phyloP scores from a whole-genome alignment of 2,329 filamentous ascomycete genomes.

The Ascochyta pisi region DNA sequence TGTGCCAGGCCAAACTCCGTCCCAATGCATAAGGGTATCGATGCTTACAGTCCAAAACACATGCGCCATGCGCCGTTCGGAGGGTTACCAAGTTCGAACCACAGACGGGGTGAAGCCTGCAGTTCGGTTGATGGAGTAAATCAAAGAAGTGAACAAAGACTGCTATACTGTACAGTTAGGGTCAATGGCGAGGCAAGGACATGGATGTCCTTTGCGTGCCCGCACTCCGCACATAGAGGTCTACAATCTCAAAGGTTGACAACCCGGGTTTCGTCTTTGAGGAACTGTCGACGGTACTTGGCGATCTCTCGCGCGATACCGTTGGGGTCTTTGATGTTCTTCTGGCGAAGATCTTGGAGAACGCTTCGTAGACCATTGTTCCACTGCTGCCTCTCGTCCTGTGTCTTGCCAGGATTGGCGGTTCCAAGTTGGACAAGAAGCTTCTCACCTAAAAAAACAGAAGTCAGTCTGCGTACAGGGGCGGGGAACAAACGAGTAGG shows the following conservation, averaged over 20 bases:
- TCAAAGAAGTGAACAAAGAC: constrained; percentile 4
- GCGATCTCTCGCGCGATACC: constrained; percentile 49
- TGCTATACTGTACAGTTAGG: constrained; percentile 16
- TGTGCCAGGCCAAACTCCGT: constrained; percentile 21
- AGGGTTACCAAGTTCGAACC: constrained; percentile 9
- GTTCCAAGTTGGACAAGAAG: constrained; percentile 75
- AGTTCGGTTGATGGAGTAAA: background rate
- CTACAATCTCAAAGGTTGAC: constrained; percentile 43
- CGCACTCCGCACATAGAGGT: background rate
- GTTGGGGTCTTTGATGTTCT: constrained; percentile 48
- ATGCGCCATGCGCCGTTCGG: constrained; percentile 23
- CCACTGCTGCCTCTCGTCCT: constrained; percentile 64
- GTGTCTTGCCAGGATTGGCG: constrained; percentile 66
- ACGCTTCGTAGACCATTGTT: constrained; percentile 48
- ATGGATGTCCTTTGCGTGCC: background rate
- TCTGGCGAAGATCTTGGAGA: constrained; percentile 47
- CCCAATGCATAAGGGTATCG: constrained; percentile 33
- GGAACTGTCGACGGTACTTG: constrained; percentile 49
- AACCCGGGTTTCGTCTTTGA: constrained; percentile 50
- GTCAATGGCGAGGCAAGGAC: constrained; percentile 12
- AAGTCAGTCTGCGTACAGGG: constrained; percentile 49
- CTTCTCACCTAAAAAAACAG: constrained; percentile 66
- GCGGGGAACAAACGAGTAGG: constrained; percentile 37
- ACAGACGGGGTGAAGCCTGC: background rate
- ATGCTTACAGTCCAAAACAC: constrained; percentile 31